Conservation (phyloP, 1,284 basidiomycete species). For the Pseudozyma pruni region DNA sequence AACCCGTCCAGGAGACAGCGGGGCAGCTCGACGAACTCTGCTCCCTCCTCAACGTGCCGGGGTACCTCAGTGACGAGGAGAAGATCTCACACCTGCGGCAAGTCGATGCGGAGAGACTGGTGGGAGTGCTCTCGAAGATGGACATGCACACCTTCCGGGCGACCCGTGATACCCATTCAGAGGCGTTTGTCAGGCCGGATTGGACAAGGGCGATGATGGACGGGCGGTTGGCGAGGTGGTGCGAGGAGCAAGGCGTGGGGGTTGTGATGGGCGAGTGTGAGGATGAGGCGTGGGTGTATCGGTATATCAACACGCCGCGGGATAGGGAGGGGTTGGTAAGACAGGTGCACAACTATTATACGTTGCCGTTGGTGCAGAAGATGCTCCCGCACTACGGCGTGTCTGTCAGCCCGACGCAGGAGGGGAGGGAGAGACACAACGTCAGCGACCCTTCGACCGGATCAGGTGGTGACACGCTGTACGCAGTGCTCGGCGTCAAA, state of each 20-base stretch:
- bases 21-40: conserved; percentile 44
- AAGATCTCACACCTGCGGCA: conserved; percentile 32
- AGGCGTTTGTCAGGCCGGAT: conserved; percentile 33
- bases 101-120: conserved; percentile 24
- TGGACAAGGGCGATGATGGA: conserved; percentile 46
- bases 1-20: conserved; percentile 27
- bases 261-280: conserved; percentile 46
- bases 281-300: conserved; percentile 45
- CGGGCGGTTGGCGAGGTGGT: conserved; percentile 40
- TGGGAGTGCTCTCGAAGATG: conserved; percentile 20
- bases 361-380: conserved; percentile 21
- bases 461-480: conserved; percentile 10
- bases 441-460: not conserved
- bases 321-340: conserved; percentile 13
- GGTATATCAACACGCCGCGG: conserved; percentile 41
- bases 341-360: conserved; percentile 54
- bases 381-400: conserved; percentile 36
- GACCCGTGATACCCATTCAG: conserved; percentile 21
- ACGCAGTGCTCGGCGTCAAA: conserved; percentile 21
- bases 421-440: not conserved
- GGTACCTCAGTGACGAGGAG: conserved; percentile 4
- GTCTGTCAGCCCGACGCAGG: not conserved
- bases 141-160: conserved; percentile 51
- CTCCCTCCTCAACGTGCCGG: conserved; percentile 12
- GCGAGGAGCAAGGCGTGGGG: conserved; percentile 13